Conservation (phyloP, 2,329 filamentous ascomycete genomes). For the Fusarium agapanthi region DNA sequence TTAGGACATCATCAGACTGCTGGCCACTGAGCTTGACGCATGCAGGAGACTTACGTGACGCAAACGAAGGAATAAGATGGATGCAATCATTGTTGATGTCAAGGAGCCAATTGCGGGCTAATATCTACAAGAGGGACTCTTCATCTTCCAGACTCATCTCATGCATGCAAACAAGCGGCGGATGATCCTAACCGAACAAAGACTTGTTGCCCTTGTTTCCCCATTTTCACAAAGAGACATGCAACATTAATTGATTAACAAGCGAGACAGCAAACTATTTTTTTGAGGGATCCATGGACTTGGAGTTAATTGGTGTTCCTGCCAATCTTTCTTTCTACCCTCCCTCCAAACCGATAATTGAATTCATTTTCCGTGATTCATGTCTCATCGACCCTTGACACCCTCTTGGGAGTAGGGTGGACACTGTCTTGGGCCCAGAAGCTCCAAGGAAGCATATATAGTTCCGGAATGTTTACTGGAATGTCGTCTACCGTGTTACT, state of each 20-base stretch:
- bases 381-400: slow-evolving; percentile 8
- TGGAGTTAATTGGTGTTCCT: slow-evolving; percentile 1
- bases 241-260: slow-evolving; percentile 6
- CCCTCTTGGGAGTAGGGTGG: neutral
- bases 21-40: slow-evolving; percentile 16
- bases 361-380: slow-evolving; percentile 9
- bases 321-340: neutral
- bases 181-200: slow-evolving; percentile 25
- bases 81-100: neutral
- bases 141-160: neutral
- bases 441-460: slow-evolving; percentile 20
- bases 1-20: neutral
- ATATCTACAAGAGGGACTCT: slow-evolving; percentile 3
- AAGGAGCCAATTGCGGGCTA: slow-evolving; percentile 17
- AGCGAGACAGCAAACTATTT: slow-evolving; percentile 11
- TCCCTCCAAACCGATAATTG: slow-evolving; percentile 5
- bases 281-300: slow-evolving; percentile 11
- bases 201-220: slow-evolving; percentile 23
- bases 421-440: slow-evolving; percentile 16
- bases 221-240: neutral
- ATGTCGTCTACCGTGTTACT: slow-evolving; percentile 19
- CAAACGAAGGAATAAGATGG: slow-evolving; percentile 9
- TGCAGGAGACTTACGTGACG: neutral
- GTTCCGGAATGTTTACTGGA: slow-evolving; percentile 22
- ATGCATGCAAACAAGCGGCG: slow-evolving; percentile 3